Conservation (phyloP, 2,329 filamentous ascomycete genomes). For the Magnaporthiopsis poae region DNA sequence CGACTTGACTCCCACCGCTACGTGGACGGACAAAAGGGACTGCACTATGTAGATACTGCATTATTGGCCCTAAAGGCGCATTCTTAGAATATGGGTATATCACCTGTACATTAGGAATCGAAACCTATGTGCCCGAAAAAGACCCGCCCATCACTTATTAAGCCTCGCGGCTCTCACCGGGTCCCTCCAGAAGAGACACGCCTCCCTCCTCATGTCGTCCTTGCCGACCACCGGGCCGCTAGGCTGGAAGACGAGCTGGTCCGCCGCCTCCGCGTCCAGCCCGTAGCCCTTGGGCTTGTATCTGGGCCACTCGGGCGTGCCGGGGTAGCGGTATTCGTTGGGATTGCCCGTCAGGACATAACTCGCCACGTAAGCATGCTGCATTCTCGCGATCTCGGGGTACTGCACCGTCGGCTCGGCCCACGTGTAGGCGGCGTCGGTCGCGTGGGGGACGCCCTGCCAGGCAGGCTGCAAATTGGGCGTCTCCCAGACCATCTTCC, state of each 20-base stretch:
- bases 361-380: slow-evolving; percentile 62
- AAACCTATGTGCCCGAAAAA: neutral
- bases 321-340: slow-evolving; percentile 39
- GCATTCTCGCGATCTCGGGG: neutral
- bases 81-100: no score
- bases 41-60: no score
- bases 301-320: slow-evolving; percentile 38
- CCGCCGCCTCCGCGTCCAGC: neutral
- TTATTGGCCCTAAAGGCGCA: no score
- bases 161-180: neutral
- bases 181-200: slow-evolving; percentile 6
- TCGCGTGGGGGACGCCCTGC: slow-evolving; percentile 6
- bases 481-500: slow-evolving; percentile 2
- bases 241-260: slow-evolving; percentile 1
- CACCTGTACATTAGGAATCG: no score
- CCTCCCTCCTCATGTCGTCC: slow-evolving; percentile 4
- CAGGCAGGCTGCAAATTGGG: slow-evolving; percentile 1
- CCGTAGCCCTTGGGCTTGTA: slow-evolving; percentile 3
- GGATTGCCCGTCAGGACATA: slow-evolving; percentile 61
- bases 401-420: slow-evolving; percentile 6
- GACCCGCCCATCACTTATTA: neutral
- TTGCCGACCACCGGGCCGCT: neutral
- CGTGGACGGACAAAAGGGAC: no score
- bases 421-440: slow-evolving; percentile 5
- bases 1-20: no score